These are phyloP conservation scores for Neospora caninum DNA, from an alignment of 169 alveolate genomes.

Conservation along the genomic window DNA sequence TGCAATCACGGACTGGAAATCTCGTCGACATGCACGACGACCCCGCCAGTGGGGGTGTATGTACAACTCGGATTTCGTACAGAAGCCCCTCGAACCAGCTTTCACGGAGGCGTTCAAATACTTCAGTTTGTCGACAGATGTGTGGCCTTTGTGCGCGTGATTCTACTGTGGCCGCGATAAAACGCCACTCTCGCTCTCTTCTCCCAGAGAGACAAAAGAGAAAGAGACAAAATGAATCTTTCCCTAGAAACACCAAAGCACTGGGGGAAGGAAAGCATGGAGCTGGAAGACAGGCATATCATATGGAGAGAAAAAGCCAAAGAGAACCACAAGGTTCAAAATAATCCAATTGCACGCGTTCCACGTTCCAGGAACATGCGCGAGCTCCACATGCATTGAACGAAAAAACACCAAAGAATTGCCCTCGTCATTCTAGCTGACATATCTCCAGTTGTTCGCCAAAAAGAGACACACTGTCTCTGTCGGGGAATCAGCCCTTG, in stretches of 20 bases:
- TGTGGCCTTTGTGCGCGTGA: background rate
- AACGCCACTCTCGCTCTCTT: background rate
- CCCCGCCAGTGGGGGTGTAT: background rate
- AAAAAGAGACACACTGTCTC: background rate
- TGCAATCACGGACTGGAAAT: no score
- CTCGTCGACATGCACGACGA: no score
- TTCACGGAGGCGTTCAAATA: background rate
- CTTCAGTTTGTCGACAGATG: background rate
- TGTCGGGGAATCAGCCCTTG: background rate
- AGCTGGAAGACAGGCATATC: background rate
- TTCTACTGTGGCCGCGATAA: background rate
- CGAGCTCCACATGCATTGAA: background rate
- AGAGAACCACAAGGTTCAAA: background rate
- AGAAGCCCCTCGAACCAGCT: background rate
- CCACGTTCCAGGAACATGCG: background rate
- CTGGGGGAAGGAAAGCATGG: background rate
- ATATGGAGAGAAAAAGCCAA: background rate
- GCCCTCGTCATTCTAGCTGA: background rate
- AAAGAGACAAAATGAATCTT: slow-evolving; percentile 1
- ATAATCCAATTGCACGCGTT: background rate
- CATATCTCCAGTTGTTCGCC: background rate
- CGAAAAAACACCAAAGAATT: background rate
- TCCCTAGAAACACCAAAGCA: background rate
- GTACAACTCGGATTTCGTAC: background rate
- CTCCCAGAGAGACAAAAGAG: background rate